Percentiles rank a stretch among this genome's conserved stretches.
phyloP scores from a whole-genome alignment of 2,329 filamentous ascomycete species.

The Xylaria sp. region DNA sequence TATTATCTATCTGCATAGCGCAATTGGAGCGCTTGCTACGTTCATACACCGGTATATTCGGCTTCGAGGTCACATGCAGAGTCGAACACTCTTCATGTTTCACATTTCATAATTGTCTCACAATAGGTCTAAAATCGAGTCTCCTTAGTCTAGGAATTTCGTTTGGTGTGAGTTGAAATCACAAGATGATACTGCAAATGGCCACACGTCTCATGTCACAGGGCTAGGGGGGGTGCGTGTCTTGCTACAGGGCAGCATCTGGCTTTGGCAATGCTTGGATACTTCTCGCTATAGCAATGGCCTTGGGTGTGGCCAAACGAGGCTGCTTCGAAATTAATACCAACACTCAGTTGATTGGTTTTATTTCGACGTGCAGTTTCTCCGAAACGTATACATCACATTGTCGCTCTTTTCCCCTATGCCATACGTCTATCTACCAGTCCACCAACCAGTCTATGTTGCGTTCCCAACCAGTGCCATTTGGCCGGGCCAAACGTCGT shows the following conservation, averaged over 20 bases:
- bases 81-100: conserved; percentile 4
- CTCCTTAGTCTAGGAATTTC: background rate
- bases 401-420: no score
- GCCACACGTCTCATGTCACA: no score
- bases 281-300: background rate
- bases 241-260: background rate
- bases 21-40: background rate
- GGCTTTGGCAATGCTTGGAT: background rate
- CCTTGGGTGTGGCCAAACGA: background rate
- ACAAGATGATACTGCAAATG: no score
- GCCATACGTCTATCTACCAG: no score
- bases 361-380: no score
- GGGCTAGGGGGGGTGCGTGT: no score
- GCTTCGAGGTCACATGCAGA: background rate
- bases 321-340: no score
- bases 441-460: no score
- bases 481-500: no score
- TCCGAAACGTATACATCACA: no score
- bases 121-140: background rate
- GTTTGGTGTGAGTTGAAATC: no score
- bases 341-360: background rate
- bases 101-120: background rate
- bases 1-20: background rate
- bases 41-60: background rate
- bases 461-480: no score